Conservation (phyloP, 805 yeast genomes). For the Wickerhamomyces bisporus region DNA sequence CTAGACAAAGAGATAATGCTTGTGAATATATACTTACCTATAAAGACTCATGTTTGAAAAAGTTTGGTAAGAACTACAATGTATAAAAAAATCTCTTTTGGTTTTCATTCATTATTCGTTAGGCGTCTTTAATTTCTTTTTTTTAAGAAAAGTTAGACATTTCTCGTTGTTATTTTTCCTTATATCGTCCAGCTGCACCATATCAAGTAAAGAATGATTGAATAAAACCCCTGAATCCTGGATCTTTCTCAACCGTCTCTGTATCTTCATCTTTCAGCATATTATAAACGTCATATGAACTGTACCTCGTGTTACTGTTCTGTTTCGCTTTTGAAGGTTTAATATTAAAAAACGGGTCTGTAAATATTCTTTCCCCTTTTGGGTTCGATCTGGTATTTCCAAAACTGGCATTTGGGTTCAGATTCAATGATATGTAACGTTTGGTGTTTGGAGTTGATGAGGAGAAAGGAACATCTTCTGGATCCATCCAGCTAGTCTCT, state of each 20-base stretch:
- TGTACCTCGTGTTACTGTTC: slow-evolving; percentile 6
- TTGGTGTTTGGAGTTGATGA: slow-evolving; percentile 20
- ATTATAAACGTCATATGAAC: slow-evolving; percentile 21
- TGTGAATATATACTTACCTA: slow-evolving; percentile 1
- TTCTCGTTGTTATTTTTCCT: no score
- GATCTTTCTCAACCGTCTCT: not conserved
- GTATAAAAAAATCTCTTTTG: no score
- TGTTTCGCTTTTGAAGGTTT: not conserved
- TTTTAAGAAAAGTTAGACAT: no score
- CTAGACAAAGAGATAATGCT: not conserved
- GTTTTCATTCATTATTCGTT: no score
- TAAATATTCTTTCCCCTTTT: slow-evolving; percentile 5
- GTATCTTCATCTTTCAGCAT: slow-evolving; percentile 13
- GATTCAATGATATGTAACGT: slow-evolving; percentile 19
- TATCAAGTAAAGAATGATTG: not conserved
- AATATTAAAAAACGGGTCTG: slow-evolving; percentile 11
- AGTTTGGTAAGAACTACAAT: no score
- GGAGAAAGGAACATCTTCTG: slow-evolving; percentile 25
- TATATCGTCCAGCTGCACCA: no score
- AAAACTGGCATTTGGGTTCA: slow-evolving; percentile 15
- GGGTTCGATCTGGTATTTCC: not conserved
- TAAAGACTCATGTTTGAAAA: no score
- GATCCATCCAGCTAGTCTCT: slow-evolving; percentile 52
- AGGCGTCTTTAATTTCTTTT: no score
- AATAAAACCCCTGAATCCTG: not conserved